phyloP scores from a whole-genome alignment of 78 protist species.

The Dictyostelium intermedium region DNA sequence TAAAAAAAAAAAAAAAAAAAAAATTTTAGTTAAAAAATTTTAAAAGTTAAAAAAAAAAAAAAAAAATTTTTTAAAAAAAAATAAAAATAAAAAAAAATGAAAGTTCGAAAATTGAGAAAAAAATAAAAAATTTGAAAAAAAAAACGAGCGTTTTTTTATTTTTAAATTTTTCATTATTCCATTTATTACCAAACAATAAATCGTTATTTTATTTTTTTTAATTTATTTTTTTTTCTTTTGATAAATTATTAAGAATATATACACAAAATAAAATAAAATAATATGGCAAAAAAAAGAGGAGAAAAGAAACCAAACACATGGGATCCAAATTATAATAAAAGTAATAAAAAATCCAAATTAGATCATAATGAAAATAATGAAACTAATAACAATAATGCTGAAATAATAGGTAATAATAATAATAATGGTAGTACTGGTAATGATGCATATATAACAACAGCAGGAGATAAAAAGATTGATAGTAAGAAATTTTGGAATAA shows the following conservation, averaged over 20 bases:
- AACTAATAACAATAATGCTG: neutral
- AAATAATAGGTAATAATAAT: neutral
- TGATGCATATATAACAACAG: neutral
- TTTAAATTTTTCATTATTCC: neutral
- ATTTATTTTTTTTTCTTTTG: neutral
- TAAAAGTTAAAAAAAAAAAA: slow-evolving; percentile 24
- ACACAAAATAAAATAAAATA: neutral
- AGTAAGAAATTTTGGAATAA: slow-evolving; percentile 8
- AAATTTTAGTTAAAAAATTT: neutral
- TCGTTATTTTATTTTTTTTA: neutral
- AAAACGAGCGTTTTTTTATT: neutral
- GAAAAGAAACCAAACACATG: neutral
- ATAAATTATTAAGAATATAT: neutral
- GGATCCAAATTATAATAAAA: slow-evolving; percentile 12
- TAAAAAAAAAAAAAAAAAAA: neutral
- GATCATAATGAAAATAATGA: neutral
- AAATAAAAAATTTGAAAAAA: neutral
- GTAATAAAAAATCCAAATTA: slow-evolving; percentile 1
- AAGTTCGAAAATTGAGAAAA: neutral
- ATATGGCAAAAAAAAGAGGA: slow-evolving; percentile 18
- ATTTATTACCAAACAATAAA: too few relatives aligned
- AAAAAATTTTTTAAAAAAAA: neutral
- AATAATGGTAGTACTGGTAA: neutral
- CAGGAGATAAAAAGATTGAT: neutral
- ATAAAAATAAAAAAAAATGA: slow-evolving; percentile 4